Evolutionary conservation across 2,329 filamentous ascomycete species (phyloP).

Genomic region (Colletotrichum cereale): DNA sequence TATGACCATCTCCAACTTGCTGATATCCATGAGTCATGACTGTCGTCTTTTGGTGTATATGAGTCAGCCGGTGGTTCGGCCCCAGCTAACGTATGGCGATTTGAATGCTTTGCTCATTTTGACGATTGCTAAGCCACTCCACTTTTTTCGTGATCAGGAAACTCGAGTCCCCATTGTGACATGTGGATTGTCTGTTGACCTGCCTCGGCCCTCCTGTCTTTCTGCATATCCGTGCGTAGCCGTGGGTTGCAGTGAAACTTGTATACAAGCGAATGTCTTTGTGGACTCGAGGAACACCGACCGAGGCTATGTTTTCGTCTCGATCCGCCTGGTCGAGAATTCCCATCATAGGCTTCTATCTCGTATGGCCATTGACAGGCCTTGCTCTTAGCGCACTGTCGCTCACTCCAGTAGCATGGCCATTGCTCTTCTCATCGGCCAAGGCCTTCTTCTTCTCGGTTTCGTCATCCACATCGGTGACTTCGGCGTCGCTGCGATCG

Average conservation of each 20-base stretch:
- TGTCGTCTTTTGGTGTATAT: background rate
- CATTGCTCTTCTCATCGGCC: slow-evolving; percentile 26
- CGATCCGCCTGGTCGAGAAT: background rate
- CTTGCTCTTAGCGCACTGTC: slow-evolving; percentile 24
- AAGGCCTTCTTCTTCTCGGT: slow-evolving; percentile 43
- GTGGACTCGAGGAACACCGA: background rate
- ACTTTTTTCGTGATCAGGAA: background rate
- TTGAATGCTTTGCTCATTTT: slow-evolving; percentile 6
- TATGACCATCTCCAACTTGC: background rate
- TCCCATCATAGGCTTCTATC: background rate
- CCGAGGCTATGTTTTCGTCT: slow-evolving; percentile 6
- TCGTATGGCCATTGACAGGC: slow-evolving; percentile 22
- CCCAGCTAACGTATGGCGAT: slow-evolving; percentile 4
- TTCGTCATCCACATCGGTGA: slow-evolving; percentile 64
- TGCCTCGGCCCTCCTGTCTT: background rate
- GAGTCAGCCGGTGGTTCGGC: background rate
- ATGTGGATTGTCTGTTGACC: background rate
- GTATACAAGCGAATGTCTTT: slow-evolving; percentile 20
- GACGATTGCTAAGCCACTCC: background rate
- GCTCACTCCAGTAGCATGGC: slow-evolving; percentile 33
- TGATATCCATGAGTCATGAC: background rate
- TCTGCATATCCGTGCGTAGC: background rate
- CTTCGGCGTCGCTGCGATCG: slow-evolving; percentile 78
- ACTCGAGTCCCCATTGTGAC: background rate
- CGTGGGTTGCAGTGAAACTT: background rate